Evolutionary conservation across 495 filamentous ascomycete species (phyloP), one percentile per base, ranked within the genome.

Genomic region (Sabuloglossum arenarium): DNA sequence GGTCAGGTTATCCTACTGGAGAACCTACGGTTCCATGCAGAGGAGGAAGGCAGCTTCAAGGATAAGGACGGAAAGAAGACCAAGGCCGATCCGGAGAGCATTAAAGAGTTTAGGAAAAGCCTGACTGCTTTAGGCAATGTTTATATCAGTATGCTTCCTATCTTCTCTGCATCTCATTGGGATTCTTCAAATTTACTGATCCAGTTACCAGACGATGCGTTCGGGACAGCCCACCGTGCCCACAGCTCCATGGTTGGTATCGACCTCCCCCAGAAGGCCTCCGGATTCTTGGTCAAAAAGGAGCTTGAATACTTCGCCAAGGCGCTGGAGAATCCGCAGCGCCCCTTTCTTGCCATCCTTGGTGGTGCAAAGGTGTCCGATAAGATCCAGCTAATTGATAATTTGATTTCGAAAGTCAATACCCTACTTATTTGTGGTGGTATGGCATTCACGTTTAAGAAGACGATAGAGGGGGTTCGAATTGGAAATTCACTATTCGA

Each of bases 361-460:
- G 91, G 91, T 59, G 91, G 91, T 59, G 86, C 93, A 63, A 99
- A 99, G 79, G 86, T 99, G 46, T 91, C 87, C 32, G 91, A 99
- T 75, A 99, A 99, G 80, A 97, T 99, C 73, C 85, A 94, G 76
- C 79, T 99, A 58, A 97, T 99, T 66, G 89, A 99, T 72, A 99
- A 97, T 76, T 76, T 99, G 52, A 81, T 99, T 50, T 81, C 85
- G 67, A 99, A 99, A 77, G 86, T 99, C 62, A 77, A 99, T 76
- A 89, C 80, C 69, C 79, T 99, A 61, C 84, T 97, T 70, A 86
- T 99, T 74, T 94, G 89, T 65, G 91, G 91, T 61, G 91, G 83
- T 60, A 99, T 99, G 91, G 88, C 91, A 29, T 99, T 96, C 79
- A 99, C 91, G 59, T 97, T 99, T 80, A 97, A 97, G 82, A 98